Base-by-base conservation (phyloP, 306 rosid species). In the Sechiopsis laciniata region DNA sequence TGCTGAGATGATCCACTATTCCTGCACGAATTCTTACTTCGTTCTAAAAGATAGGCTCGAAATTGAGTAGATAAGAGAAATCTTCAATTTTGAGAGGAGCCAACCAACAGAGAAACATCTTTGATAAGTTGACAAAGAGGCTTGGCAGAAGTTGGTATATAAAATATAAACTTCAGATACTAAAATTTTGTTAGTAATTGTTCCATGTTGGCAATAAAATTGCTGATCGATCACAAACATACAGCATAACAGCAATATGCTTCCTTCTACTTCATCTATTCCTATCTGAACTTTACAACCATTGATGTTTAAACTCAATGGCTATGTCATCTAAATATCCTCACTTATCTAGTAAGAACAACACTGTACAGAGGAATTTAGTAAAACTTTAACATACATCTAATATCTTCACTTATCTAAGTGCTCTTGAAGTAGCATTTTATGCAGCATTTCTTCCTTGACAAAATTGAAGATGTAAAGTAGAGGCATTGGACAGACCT, bases 401-500 rank as follows among this genome's bases (percentile, higher is more conserved):
- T 64, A 9, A 37, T 64, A 40, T 64, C 26, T 26, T 40, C 45
- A 61, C 67, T 26, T 5, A 8, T 32, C 71, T 42, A 40, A 40
- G 26, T 65, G 54, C 32, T 65, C 71, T 65, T 4, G 20, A 17
- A 10, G 52, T 37, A 65, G 71, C 16, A 65, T 26, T 40, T 29
- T 37, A 37, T 10, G 71, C 50, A 40, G 32, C 11, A 40, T 5
- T 40, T 40, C 63, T 22, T 58, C 7, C 54, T 65, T 42, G 0
- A 11, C 4, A 65, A 20, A 67, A 20, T 42, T 1, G 52, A 67
- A 46, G 19, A 42, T 65, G 10, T 29, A 40, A 20, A 17, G 22
- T 42, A 40, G 32, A 66, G 72, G 35, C 55, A 54, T 37, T 16
- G 17, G 68, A 32, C 8, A 20, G 55, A 66, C 72, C 54, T 65